phyloP scores from a whole-genome alignment of 345 rosid genomes.

The Toxicodendron radicans region DNA sequence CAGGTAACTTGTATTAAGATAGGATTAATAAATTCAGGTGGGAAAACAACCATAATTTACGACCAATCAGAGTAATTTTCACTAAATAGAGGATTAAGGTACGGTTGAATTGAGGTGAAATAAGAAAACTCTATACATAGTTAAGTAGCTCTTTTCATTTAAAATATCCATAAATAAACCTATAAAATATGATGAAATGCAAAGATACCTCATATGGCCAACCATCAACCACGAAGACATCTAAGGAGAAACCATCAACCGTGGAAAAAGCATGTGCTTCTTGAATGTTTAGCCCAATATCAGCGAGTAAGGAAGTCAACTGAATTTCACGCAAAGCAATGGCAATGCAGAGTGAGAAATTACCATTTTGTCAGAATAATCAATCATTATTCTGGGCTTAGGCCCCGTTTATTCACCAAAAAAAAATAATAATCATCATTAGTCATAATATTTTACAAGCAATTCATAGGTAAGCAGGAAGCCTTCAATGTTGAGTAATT shows the following conservation, averaged over 20 bases:
- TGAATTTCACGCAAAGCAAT: conserved; percentile 37
- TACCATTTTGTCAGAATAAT: not conserved
- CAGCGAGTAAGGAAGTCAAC: conserved; percentile 88
- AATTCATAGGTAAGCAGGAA: not conserved
- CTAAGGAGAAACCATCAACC: conserved; percentile 86
- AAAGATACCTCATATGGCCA: conserved; percentile 95
- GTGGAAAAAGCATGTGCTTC: conserved; percentile 99
- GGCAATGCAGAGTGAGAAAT: conserved; percentile 12
- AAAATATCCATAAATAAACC: conserved; percentile 3
- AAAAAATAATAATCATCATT: too few relatives aligned
- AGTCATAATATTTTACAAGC: not conserved
- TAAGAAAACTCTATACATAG: not conserved
- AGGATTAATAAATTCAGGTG: too few relatives aligned
- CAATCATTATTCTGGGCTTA: not conserved
- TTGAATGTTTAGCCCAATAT: conserved; percentile 92
- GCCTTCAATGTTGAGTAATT: not conserved
- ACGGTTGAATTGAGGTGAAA: not conserved
- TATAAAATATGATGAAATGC: not conserved
- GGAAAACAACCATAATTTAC: not conserved
- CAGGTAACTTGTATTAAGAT: not conserved
- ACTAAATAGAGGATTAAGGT: not conserved
- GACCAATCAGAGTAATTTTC: not conserved
- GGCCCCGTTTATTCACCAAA: too few relatives aligned
- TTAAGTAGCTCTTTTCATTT: not conserved
- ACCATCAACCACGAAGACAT: conserved; percentile 98